phyloP scores from a whole-genome alignment of 441 rosid genomes.

The Gossypium davidsonii region DNA sequence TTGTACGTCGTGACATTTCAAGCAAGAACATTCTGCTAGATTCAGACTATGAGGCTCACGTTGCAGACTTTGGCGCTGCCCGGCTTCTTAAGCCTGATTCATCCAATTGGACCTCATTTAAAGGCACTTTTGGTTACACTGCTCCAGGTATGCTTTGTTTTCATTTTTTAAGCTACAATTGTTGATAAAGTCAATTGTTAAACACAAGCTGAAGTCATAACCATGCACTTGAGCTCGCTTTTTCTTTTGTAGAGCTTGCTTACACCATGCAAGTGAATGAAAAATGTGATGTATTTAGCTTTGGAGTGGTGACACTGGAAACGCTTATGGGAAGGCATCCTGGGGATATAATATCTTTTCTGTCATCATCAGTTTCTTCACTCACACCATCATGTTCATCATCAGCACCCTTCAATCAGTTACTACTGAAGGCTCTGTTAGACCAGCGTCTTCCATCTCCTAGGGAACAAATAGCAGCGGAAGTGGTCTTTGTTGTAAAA shows the following conservation, averaged over 20 bases:
- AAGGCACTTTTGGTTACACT: neutral
- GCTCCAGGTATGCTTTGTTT: neutral
- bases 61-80: neutral
- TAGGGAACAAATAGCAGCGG: neutral
- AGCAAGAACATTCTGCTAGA: conserved; percentile 1
- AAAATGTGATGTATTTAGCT: neutral
- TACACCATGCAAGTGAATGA: neutral
- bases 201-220: neutral
- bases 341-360: neutral
- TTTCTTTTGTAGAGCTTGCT: neutral
- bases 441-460: neutral
- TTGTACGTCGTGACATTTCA: neutral
- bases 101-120: neutral
- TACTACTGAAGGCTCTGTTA: neutral
- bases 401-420: neutral
- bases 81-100: neutral
- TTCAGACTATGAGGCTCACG: neutral
- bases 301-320: neutral
- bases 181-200: neutral
- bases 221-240: neutral
- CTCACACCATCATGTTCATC: neutral
- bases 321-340: neutral
- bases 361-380: neutral
- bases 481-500: neutral
- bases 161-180: neutral